Percentiles rank a stretch among this genome's conserved stretches.
phyloP scores from a whole-genome alignment of 306 rosid species.

The Dalbergia cochinchinensis region DNA sequence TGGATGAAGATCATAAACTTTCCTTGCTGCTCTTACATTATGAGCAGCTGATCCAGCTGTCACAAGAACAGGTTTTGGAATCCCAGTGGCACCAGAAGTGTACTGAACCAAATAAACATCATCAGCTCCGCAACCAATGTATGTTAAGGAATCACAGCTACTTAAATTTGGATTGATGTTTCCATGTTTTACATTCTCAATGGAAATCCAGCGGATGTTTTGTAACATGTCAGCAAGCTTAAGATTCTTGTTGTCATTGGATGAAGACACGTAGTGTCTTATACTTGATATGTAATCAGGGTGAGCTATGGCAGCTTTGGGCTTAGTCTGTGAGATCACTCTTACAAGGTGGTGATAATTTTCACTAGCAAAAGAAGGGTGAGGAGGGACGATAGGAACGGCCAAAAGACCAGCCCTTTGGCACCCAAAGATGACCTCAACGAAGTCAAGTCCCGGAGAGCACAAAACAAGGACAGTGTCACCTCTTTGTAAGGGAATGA shows the following conservation, averaged over 20 bases:
- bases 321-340: slow-evolving; percentile 76
- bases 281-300: slow-evolving; percentile 54
- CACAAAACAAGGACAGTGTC: slow-evolving; percentile 68
- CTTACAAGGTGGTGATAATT: slow-evolving; percentile 64
- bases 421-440: slow-evolving; percentile 69
- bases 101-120: slow-evolving; percentile 79
- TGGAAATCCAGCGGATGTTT: slow-evolving; percentile 64
- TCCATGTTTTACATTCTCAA: slow-evolving; percentile 43
- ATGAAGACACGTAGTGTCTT: slow-evolving; percentile 48
- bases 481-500: slow-evolving; percentile 49
- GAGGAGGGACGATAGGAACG: slow-evolving; percentile 74
- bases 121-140: slow-evolving; percentile 59
- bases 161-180: neutral
- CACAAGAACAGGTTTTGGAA: slow-evolving; percentile 81
- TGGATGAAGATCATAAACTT: slow-evolving; percentile 82
- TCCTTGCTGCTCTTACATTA: slow-evolving; percentile 73
- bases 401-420: slow-evolving; percentile 80
- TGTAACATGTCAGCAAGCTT: slow-evolving; percentile 52
- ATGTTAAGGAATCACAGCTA: neutral
- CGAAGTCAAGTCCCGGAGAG: slow-evolving; percentile 74
- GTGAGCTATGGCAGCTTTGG: slow-evolving; percentile 82
- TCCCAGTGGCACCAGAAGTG: slow-evolving; percentile 83
- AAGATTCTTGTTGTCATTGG: slow-evolving; percentile 39
- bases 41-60: slow-evolving; percentile 82
- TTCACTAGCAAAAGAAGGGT: slow-evolving; percentile 57